Evolutionary conservation across 495 filamentous ascomycete species (phyloP), one percentile per base, ranked within the genome.

Genomic region (Talaromyces proteolyticus): DNA sequence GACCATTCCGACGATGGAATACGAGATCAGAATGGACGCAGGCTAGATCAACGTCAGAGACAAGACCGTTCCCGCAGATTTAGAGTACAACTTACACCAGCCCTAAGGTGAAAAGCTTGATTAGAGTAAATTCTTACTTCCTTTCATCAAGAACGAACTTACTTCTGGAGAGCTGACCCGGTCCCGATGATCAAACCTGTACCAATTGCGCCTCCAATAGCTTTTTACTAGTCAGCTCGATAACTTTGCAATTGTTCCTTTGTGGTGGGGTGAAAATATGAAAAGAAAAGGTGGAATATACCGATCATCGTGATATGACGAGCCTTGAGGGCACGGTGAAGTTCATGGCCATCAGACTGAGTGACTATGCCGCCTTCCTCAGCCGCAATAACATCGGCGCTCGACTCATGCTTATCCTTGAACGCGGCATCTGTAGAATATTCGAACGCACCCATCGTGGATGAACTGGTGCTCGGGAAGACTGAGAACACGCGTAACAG

Each of bases 131-230:
- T 34, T 10, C 29, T 34, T 34, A 8, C 29, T 34, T 34, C 29
- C 29, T 34, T 14, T 34, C 29, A 34, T 34, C 29, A 34, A 34
- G 29, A 34, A 34, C 29, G 29, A 34, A 59, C 67, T 57, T 61
- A 70, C 67, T 77, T 75, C 46, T 80, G 76, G 24, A 88, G 77
- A 41, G 84, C 81, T 47, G 76, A 69, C 29, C 85, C 84, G 36
- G 84, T 88, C 58, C 77, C 81, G 52, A 83, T 82, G 56, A 82
- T 78, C 44, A 83, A 62, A 52, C 82, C 86, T 46, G 88, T 91
- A 57, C 88, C 89, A 56, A 95, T 87, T 18, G 89, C 89, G 57
- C 89, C 89, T 44, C 89, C 89, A 59, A 95, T 91, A 10, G 89
- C 89, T 75, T 14, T 4, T 23, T 22, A 44, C 6, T 2, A 17